Evolutionary conservation across 768 basidiomycete species (phyloP), one percentile per base, ranked within the genome.

Genomic region (Aureoboletus auriporus): DNA sequence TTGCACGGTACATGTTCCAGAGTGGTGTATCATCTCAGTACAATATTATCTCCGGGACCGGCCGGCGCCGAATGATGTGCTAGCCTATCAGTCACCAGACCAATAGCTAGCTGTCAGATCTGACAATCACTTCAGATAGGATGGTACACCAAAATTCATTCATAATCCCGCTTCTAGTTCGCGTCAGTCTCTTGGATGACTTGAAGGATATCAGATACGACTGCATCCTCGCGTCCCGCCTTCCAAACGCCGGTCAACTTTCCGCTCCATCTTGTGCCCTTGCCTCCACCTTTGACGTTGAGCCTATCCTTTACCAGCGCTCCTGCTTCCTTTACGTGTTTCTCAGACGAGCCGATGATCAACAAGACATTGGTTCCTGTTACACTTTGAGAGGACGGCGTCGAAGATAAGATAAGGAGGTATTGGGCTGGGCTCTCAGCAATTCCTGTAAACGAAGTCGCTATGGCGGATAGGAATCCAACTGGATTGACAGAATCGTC

Each of bases 201-300:
- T 34, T 36, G 47, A 38, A 63, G 53, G 47, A 51, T 44, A 34
- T 54, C 62, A 31, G 55, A 55, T 29, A 64, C 44, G 16, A 45
- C 27, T 5, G 38, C 36, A 8, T 52, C 55, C 44, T 63, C 64
- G 7, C 61, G 55, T 26, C 61, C 49, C 28, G 41, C 44, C 40
- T 52, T 66, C 62, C 64, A 63, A 34, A 64, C 64, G 0, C 87
- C 87, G 7, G 64, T 72, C 47, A 74, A 76, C 62, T 89, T 85
- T 9, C 89, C 88, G 52, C 87, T 89, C 84, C 88, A 90, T 56
- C 76, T 78, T 14, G 69, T 55, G 2, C 86, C 88, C 59, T 85
- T 89, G 5, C 89, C 87, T 10, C 89, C 89, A 7, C 89, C 89
- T 68, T 84, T 91, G 40, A 86, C 72, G 8, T 72, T 71, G 27